Percentiles rank a stretch among this genome's conserved stretches.
Conservation (phyloP, 441 rosid genomes). For the Iberis amara region DNA sequence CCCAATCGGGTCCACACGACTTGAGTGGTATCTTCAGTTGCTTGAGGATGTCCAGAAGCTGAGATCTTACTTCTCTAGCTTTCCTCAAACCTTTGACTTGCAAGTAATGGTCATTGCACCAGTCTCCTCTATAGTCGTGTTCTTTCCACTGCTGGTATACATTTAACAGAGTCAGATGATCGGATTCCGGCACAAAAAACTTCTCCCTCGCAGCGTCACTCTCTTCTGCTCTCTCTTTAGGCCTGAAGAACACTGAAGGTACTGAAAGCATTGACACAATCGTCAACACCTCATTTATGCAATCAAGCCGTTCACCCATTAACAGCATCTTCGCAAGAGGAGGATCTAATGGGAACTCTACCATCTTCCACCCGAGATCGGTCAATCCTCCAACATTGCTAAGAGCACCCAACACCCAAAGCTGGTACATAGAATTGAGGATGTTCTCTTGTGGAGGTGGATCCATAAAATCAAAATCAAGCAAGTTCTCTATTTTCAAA, state of each 20-base stretch:
- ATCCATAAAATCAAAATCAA: constrained; percentile 97
- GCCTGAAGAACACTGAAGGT: constrained; percentile 97
- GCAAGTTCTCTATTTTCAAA: constrained; percentile 76
- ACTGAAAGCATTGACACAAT: constrained; percentile 98
- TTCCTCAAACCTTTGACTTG: constrained; percentile 84
- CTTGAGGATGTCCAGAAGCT: constrained; percentile 88
- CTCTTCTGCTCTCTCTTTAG: constrained; percentile 91
- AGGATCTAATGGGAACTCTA: constrained; percentile 94
- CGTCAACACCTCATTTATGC: constrained; percentile 84
- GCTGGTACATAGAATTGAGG: constrained; percentile 94
- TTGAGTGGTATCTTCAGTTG: constrained; percentile 72
- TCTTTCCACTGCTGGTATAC: constrained; percentile 93
- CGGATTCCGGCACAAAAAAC: constrained; percentile 91
- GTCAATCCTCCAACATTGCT: constrained; percentile 85
- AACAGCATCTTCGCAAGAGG: constrained; percentile 98
- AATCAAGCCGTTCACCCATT: constrained; percentile 78
- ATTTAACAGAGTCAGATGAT: constrained; percentile 76
- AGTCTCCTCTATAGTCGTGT: constrained; percentile 86
- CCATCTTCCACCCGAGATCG: constrained; percentile 97
- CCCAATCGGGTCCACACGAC: constrained; percentile 76
- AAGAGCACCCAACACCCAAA: constrained; percentile 96
- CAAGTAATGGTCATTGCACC: constrained; percentile 84
- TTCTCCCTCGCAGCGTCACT: constrained; percentile 94
- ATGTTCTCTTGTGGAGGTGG: constrained; percentile 99
- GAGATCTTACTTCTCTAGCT: constrained; percentile 92